A percentile compares a stretch with the other conserved stretches of the same genome.
Conservation (phyloP, 305 asterid species). For the Solanum hybrid region DNA sequence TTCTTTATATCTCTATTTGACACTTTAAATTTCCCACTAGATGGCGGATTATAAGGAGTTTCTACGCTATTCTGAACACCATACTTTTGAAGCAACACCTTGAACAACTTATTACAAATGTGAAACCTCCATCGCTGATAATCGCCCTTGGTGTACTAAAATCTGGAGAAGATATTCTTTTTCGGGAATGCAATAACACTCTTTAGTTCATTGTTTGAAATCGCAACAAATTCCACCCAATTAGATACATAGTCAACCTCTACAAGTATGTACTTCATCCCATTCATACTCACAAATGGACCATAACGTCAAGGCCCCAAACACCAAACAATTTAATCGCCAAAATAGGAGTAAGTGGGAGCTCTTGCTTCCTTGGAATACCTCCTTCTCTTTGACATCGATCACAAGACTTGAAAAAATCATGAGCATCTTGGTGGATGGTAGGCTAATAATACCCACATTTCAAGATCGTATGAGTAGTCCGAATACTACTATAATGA, state of each 20-base stretch:
- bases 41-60: not conserved
- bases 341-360: not conserved
- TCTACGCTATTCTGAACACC: not conserved
- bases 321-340: not conserved
- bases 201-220: no score
- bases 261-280: not conserved
- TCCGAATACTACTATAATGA: not conserved
- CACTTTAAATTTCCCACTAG: not conserved
- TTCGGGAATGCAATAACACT: not conserved
- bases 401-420: not conserved
- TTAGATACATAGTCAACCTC: not conserved
- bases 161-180: not conserved
- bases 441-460: not conserved
- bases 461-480: not conserved
- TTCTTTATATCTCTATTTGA: not conserved
- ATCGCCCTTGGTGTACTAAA: not conserved
- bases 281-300: not conserved
- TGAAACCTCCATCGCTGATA: not conserved
- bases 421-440: not conserved
- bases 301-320: not conserved
- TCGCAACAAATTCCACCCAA: not conserved
- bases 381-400: not conserved
- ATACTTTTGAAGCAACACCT: not conserved
- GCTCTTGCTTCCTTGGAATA: not conserved
- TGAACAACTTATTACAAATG: not conserved